These are phyloP conservation scores for Globisporangium splendens DNA, from an alignment of 352 stramenopile genomes.

Conservation along the genomic window DNA sequence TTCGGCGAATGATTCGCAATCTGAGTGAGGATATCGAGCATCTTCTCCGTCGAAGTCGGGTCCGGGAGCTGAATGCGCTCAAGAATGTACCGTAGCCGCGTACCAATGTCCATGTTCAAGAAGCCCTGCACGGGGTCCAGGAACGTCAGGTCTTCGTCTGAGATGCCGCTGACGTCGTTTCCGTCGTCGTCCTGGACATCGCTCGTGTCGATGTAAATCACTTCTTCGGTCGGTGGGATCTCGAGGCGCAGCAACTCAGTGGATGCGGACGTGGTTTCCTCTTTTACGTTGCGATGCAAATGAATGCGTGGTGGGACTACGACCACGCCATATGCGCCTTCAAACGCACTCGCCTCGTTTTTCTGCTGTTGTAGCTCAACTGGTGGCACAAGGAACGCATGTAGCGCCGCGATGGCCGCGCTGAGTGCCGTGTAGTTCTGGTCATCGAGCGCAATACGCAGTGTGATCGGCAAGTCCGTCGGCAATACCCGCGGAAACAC, in stretches of 20 bases:
- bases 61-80: conserved; percentile 42
- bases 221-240: conserved; percentile 20
- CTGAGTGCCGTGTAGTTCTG: conserved; percentile 61
- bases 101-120: conserved; percentile 50
- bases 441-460: conserved; percentile 57
- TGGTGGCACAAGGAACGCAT: conserved; percentile 48
- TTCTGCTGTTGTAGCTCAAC: neutral
- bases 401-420: conserved; percentile 40
- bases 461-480: conserved; percentile 38
- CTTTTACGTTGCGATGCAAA: conserved; percentile 29
- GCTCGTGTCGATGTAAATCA: conserved; percentile 51
- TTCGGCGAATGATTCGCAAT: conserved; percentile 50
- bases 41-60: conserved; percentile 34
- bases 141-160: conserved; percentile 44
- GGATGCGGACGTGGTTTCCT: neutral
- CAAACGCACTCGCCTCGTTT: conserved; percentile 12
- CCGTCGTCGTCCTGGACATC: conserved; percentile 17
- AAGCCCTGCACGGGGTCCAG: conserved; percentile 59
- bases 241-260: neutral
- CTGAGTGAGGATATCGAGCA: conserved; percentile 52
- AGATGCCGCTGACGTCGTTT: conserved; percentile 32
- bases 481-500: conserved; percentile 30
- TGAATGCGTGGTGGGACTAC: conserved; percentile 28
- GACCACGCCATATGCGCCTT: conserved; percentile 26
- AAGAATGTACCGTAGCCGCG: conserved; percentile 49